Base-by-base conservation (phyloP, 1,139 yeast species). In the Nakaseomyces bracarensis region DNA sequence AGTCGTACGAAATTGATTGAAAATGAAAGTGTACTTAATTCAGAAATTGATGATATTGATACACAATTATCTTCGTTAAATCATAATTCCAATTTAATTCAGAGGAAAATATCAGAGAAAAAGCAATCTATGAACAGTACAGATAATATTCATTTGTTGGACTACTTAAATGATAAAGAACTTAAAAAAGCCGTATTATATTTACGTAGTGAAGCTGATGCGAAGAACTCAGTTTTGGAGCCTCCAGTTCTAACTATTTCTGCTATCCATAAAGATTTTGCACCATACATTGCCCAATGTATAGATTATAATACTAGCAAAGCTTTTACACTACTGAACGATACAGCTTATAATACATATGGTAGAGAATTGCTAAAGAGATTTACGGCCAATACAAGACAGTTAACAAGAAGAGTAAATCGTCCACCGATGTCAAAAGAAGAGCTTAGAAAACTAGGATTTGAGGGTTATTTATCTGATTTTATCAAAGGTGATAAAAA, bases 381-480 rank as follows among this genome's bases (percentile, higher is more conserved):
- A 20, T 54, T 63, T 34, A 66, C 65, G 39, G 71, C 75, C 3
- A 64, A 75, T 26, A 67, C 75, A 18, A 69, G 75, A 53, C 76
- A 75, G 41, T 47, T 68, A 21, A 55, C 67, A 16, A 44, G 56
- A 7, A 51, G 52, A 5, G 43, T 50, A 1, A 45, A 61, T 15
- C 43, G 48, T 3, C 61, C 60, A 2, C 64, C 64, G 4, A 43
- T 69, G 15, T 42, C 69, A 0, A 48, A 46, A 7, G 70, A 65
- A 7, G 59, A 65, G 33, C 52, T 87, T 4, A 54, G 50, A 27
- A 37, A 50, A 1, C 40, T 44, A n/a, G 96, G 96, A 0, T 85
- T 91, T 60, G 95, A 84, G 46, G 93, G 95, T 0, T 84, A 75
- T 53, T 54, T 87, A 28, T 64, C 76, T 1, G 96, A 91, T 53